Evolutionary conservation across 202 grass and related monocot genomes (phyloP), one percentile per base, ranked within the genome.

Genomic region (Eragrostis tef): DNA sequence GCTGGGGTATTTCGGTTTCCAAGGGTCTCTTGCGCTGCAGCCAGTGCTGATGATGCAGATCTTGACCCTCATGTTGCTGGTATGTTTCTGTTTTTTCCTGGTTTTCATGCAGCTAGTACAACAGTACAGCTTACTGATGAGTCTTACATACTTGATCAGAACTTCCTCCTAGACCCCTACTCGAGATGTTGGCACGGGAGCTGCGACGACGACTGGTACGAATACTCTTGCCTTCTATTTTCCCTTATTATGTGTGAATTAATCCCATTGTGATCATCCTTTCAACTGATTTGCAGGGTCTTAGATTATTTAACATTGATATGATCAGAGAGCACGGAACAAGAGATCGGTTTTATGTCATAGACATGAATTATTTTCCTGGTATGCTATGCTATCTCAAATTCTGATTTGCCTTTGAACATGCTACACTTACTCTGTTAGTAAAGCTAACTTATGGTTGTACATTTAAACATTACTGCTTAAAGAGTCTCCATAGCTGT

Each of bases 351-450:
- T 96, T 99, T 88, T 99, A 96, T 89, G 93, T 99, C 65, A 94
- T 99, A 75, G 89, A 99, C 81, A 99, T 99, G 87, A 99, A 96
- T 75, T 99, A 99, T 85, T 99, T 99, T 74, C 91, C 93, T 77
- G 93, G 97, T 87, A 96, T 79, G 73, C 31, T 68, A 31, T 31
- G 29, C 29, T 31, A 67, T 73, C 49, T 66, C 46, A 57, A 57
- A 44, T 67, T 78, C 27, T 5, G 34, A 57, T 13, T 81, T 71
- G 36, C 71, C 24, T 72, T 72, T 47, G 31, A 52, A 58, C n/a
- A 63, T 71, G 6, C 62, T 5, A 48, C 41, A 13, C 60, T 62
- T 69, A 62, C 64, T 41, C 9, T 45, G 25, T 81, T 65, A 74
- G 9, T 31, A 82, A 45, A 77, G n/a, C 65, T 25, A 49, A 57